phyloP scores from a whole-genome alignment of 495 filamentous ascomycete genomes.

The Talaromyces ruber region DNA sequence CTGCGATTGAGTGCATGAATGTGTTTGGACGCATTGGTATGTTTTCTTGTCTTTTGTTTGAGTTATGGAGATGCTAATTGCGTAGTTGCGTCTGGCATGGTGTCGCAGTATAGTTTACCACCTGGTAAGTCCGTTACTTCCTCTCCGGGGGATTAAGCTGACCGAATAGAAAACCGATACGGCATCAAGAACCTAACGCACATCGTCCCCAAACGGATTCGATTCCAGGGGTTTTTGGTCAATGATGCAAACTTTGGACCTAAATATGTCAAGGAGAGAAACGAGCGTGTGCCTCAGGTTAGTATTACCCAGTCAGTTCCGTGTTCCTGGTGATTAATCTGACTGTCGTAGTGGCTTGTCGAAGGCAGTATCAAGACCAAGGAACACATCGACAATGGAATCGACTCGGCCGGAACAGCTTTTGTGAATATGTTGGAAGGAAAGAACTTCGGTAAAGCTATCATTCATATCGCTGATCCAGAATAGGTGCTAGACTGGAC shows the following conservation, averaged over 20 bases:
- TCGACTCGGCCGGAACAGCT: slow-evolving; percentile 74
- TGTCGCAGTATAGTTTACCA: slow-evolving; percentile 71
- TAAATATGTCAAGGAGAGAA: slow-evolving; percentile 65
- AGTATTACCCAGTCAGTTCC: slow-evolving; percentile 17
- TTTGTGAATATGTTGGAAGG: slow-evolving; percentile 76
- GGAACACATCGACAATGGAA: slow-evolving; percentile 53
- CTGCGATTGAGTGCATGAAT: slow-evolving; percentile 63
- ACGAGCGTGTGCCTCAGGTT: slow-evolving; percentile 19
- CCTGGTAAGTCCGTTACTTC: slow-evolving; percentile 11
- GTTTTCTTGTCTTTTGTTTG: slow-evolving; percentile 33
- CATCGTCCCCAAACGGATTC: slow-evolving; percentile 48
- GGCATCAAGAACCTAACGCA: slow-evolving; percentile 56
- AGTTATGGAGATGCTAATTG: slow-evolving; percentile 12
- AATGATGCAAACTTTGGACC: slow-evolving; percentile 55
- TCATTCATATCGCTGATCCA: slow-evolving; percentile 53
- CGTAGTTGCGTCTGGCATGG: slow-evolving; percentile 51
- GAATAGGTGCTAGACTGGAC: neutral
- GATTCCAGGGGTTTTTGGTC: slow-evolving; percentile 77
- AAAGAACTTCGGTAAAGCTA: slow-evolving; percentile 89
- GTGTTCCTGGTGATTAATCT: slow-evolving; percentile 32
- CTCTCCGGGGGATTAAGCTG: neutral
- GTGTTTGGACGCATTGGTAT: slow-evolving; percentile 59
- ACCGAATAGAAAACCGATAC: slow-evolving; percentile 42
- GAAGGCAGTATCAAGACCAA: slow-evolving; percentile 55
- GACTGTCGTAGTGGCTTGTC: slow-evolving; percentile 46